Conservation (phyloP, 1,284 basidiomycete species). For the Ceratobasidium theobromae region DNA sequence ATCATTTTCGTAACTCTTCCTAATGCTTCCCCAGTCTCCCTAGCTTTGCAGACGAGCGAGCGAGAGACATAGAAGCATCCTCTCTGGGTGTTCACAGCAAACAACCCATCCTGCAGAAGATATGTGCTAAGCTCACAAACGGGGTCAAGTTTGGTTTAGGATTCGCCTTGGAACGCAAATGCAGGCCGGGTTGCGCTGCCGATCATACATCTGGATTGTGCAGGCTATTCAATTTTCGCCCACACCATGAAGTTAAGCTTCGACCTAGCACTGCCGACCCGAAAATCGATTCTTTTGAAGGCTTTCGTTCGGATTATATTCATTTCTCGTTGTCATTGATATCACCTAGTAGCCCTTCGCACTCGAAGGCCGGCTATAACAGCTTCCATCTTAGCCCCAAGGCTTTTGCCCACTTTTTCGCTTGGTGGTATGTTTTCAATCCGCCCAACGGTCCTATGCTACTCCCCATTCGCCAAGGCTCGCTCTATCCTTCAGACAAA, state of each 20-base stretch:
- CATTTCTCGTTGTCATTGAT: conserved; percentile 89
- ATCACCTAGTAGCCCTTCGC: conserved; percentile 52
- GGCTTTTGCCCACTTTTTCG: conserved; percentile 87
- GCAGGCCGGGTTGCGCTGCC: conserved; percentile 69
- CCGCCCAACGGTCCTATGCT: conserved; percentile 64
- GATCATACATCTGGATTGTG: conserved; percentile 75
- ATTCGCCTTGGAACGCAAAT: conserved; percentile 81
- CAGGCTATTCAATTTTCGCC: conserved; percentile 77
- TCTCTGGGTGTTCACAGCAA: neutral
- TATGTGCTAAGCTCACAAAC: conserved; percentile 82
- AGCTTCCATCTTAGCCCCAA: conserved; percentile 87
- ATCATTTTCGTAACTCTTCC: conserved; percentile 7
- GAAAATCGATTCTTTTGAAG: conserved; percentile 74
- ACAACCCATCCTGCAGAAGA: conserved; percentile 43
- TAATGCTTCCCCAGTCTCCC: conserved; percentile 23
- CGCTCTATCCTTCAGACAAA: conserved; percentile 71
- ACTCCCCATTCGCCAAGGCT: conserved; percentile 85
- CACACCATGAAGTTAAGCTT: conserved; percentile 80
- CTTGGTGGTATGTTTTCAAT: conserved; percentile 84
- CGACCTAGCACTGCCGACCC: conserved; percentile 40
- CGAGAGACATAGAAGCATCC: conserved; percentile 14
- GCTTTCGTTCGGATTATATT: conserved; percentile 92
- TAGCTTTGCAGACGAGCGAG: conserved; percentile 42
- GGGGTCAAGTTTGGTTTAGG: conserved; percentile 93
- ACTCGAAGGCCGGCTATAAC: conserved; percentile 51